Evolutionary conservation across 1,284 basidiomycete species (phyloP).

Genomic region (Ustilago loliicola): DNA sequence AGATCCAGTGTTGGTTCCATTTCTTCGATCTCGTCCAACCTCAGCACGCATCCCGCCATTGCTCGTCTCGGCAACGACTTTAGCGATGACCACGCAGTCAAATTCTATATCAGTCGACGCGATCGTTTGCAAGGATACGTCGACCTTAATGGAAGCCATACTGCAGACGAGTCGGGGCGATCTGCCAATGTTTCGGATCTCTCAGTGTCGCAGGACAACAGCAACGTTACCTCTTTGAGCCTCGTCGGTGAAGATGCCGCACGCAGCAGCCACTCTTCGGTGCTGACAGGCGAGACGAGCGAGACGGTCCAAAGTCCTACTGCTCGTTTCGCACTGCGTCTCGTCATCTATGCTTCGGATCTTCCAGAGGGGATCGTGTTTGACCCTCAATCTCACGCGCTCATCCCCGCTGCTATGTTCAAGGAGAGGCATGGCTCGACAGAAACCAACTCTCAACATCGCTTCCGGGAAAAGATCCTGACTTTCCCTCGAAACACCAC

Average conservation of each 20-base stretch:
- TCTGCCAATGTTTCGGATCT: conserved; percentile 39
- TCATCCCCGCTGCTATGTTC: conserved; percentile 74
- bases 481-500: conserved; percentile 89
- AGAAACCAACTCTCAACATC: conserved; percentile 20
- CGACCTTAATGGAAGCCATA: conserved; percentile 27
- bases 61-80: conserved; percentile 92
- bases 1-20: conserved; percentile 92
- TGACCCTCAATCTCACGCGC: conserved; percentile 89
- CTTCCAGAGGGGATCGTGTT: conserved; percentile 93
- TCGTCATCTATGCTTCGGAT: conserved; percentile 87
- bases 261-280: conserved; percentile 44
- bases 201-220: conserved; percentile 44
- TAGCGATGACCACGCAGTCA: conserved; percentile 94
- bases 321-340: conserved; percentile 86
- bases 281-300: conserved; percentile 40
- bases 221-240: conserved; percentile 43
- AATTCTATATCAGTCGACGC: conserved; percentile 85
- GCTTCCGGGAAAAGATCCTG: conserved; percentile 64
- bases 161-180: conserved; percentile 33
- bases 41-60: conserved; percentile 93
- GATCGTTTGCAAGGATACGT: conserved; percentile 46
- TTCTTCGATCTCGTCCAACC: conserved; percentile 87
- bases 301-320: conserved; percentile 68
- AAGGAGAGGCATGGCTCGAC: conserved; percentile 26
- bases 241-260: conserved; percentile 33